Conservation (phyloP, 73 alveolate species). For the Paramecium tetraurelia region DNA sequence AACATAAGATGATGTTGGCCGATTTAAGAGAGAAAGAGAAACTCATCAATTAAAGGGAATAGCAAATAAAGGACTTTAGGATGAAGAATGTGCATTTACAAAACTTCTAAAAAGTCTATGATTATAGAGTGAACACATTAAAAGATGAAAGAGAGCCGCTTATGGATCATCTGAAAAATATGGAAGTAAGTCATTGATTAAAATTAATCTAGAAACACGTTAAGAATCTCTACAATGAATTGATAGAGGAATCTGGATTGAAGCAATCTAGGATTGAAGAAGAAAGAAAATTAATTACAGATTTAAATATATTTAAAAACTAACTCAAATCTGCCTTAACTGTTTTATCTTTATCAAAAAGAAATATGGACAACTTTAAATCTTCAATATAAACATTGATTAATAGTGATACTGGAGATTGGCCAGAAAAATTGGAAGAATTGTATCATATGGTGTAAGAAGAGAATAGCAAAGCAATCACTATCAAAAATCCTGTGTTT, state of each 20-base stretch:
- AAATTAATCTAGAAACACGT: not conserved
- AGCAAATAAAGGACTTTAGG: slow-evolving; percentile 54
- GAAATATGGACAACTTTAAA: slow-evolving; percentile 44
- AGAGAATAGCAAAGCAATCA: slow-evolving; percentile 7
- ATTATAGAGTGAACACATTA: slow-evolving; percentile 51
- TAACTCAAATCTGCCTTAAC: not conserved
- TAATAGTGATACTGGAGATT: not conserved
- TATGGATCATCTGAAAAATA: slow-evolving; percentile 53
- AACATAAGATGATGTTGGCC: slow-evolving; percentile 28
- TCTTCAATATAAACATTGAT: not conserved
- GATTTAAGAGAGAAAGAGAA: slow-evolving; percentile 53
- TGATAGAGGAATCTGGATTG: slow-evolving; percentile 54
- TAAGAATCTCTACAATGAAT: slow-evolving; percentile 32
- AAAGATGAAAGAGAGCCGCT: slow-evolving; percentile 58
- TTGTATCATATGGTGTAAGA: not conserved
- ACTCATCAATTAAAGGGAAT: slow-evolving; percentile 48
- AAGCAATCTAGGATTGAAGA: slow-evolving; percentile 40
- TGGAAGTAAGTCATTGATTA: slow-evolving; percentile 35
- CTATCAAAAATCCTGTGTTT: not conserved
- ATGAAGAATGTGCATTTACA: slow-evolving; percentile 48
- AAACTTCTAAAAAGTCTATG: slow-evolving; percentile 56
- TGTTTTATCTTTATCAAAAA: not conserved
- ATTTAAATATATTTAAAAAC: not conserved
- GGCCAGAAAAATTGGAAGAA: not conserved
- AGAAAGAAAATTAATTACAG: not conserved